Conservation (phyloP, 768 basidiomycete species). For the Amanita rubescens region DNA sequence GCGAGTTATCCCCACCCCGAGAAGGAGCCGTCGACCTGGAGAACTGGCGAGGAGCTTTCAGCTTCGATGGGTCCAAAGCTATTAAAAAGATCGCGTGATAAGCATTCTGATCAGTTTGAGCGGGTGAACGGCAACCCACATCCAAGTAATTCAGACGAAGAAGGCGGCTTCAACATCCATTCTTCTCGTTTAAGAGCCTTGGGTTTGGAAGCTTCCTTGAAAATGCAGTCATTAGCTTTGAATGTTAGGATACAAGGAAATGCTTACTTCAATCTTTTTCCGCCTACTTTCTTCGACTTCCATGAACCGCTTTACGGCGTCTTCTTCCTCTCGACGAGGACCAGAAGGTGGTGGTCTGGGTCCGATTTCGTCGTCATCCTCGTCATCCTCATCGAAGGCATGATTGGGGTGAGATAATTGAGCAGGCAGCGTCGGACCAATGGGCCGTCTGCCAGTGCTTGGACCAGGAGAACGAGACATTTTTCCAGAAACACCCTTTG, state of each 20-base stretch:
- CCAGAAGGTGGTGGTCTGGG: conserved; percentile 65
- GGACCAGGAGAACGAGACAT: conserved; percentile 18
- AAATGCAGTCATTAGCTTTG: background rate
- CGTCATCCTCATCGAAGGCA: conserved; percentile 31
- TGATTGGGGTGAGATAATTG: conserved; percentile 24
- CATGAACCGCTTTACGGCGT: conserved; percentile 76
- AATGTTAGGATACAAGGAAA: background rate
- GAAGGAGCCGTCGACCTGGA: conserved; percentile 44
- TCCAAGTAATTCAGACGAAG: conserved; percentile 67
- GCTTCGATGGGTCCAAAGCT: conserved; percentile 85
- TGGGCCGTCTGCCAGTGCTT: conserved; percentile 25
- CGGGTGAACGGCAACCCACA: conserved; percentile 40
- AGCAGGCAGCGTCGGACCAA: conserved; percentile 49
- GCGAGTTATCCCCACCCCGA: conserved; percentile 46
- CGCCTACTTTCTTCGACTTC: conserved; percentile 76
- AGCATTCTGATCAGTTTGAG: background rate
- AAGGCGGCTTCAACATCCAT: conserved; percentile 97
- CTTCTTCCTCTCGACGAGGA: conserved; percentile 34
- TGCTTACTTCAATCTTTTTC: conserved; percentile 56
- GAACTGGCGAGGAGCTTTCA: conserved; percentile 69
- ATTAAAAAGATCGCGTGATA: conserved; percentile 2
- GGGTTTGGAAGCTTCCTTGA: conserved; percentile 67
- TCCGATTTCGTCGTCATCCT: conserved; percentile 79
- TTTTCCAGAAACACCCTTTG: conserved; percentile 5
- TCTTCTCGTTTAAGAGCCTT: conserved; percentile 81